These are phyloP conservation scores for Ormosia semicastrata DNA, from an alignment of 306 rosid species.

Conservation along the genomic window DNA sequence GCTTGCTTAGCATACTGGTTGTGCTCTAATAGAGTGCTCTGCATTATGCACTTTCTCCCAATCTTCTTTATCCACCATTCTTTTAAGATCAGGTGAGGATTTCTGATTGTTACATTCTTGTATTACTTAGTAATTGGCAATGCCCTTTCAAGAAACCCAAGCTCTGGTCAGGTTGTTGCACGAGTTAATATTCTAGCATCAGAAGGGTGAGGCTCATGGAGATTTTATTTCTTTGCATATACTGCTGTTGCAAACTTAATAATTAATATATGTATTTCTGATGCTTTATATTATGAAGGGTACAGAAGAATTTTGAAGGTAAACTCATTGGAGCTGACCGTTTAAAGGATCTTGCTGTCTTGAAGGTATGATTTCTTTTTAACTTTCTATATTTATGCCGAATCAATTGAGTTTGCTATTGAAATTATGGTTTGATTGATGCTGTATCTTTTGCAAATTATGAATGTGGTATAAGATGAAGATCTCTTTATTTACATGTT, in stretches of 20 bases:
- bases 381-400: conserved; percentile 4
- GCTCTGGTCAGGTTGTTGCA: conserved; percentile 84
- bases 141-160: conserved; percentile 87
- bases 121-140: conserved; percentile 76
- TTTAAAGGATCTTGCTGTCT: conserved; percentile 92
- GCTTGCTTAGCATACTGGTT: neutral
- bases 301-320: conserved; percentile 93
- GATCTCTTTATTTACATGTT: neutral
- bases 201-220: conserved; percentile 70
- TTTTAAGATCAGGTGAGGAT: neutral
- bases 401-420: neutral
- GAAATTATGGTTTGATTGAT: conserved; percentile 11
- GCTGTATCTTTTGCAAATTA: neutral
- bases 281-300: conserved; percentile 43
- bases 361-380: conserved; percentile 54
- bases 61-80: neutral
- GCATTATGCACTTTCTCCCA: neutral
- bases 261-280: conserved; percentile 6
- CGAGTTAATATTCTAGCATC: conserved; percentile 81
- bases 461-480: conserved; percentile 7
- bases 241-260: neutral
- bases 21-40: neutral
- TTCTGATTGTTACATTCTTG: conserved; percentile 29
- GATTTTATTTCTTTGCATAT: conserved; percentile 13
- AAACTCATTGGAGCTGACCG: conserved; percentile 90